These are phyloP conservation scores for Oxytropis ochrocephala DNA, from an alignment of 306 rosid genomes.

Conservation along the genomic window DNA sequence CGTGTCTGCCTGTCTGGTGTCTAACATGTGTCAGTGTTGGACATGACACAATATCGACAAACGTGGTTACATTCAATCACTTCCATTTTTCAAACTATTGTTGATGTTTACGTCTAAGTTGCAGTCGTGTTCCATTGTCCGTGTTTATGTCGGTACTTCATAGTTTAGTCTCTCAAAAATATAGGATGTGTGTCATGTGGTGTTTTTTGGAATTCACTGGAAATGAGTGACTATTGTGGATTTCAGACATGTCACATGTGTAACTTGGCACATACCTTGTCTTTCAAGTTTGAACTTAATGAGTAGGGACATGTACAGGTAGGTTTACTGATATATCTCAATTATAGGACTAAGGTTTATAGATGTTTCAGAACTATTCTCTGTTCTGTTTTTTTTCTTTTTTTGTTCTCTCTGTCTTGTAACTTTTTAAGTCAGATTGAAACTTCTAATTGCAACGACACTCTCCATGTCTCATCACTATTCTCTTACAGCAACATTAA, in stretches of 20 bases:
- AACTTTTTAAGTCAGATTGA: not conserved
- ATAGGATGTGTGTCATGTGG: not conserved
- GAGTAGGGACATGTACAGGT: constrained; percentile 10
- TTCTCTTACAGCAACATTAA: not conserved
- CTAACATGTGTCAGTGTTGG: too few relatives aligned
- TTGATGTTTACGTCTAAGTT: too few relatives aligned
- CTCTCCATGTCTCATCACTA: not conserved
- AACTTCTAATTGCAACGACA: not conserved
- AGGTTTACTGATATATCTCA: constrained; percentile 1
- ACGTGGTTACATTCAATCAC: too few relatives aligned
- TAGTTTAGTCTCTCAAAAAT: not conserved
- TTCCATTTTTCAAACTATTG: too few relatives aligned
- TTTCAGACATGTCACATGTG: not conserved
- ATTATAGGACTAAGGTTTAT: not conserved
- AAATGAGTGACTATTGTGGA: not conserved
- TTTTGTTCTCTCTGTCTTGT: not conserved
- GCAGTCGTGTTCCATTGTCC: too few relatives aligned
- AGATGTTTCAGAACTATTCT: not conserved
- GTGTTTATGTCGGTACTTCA: too few relatives aligned
- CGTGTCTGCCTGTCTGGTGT: too few relatives aligned
- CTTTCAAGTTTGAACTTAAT: not conserved
- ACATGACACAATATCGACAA: too few relatives aligned
- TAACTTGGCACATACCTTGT: not conserved
- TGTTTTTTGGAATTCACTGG: not conserved
- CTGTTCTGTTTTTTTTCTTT: not conserved